Evolutionary conservation across 2,329 filamentous ascomycete genomes (phyloP).

Genomic region (Aspergillus pseudoviridinutans): DNA sequence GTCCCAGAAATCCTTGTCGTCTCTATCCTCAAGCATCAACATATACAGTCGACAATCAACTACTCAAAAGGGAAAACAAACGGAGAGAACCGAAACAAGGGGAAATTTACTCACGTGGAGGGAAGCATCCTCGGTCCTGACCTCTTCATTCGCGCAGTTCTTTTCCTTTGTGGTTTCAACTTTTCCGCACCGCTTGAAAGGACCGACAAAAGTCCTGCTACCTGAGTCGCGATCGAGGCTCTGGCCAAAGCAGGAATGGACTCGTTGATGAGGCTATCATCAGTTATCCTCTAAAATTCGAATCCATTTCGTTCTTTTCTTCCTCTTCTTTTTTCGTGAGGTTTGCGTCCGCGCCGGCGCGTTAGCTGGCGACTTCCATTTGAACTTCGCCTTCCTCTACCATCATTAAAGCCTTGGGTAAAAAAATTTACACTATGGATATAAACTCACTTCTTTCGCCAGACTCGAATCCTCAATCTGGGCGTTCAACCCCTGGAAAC

Average conservation of each 20-base stretch:
- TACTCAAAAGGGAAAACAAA: background rate
- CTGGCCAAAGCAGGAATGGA: conserved; percentile 33
- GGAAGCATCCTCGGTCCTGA: background rate
- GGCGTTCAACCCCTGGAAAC: conserved; percentile 29
- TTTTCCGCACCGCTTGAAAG: background rate
- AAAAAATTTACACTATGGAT: conserved; percentile 34
- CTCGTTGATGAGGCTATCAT: conserved; percentile 29
- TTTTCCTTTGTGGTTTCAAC: background rate
- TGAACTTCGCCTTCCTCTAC: conserved; percentile 1
- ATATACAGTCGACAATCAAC: background rate
- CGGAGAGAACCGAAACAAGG: background rate
- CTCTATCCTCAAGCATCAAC: background rate
- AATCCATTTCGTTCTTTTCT: conserved; percentile 3
- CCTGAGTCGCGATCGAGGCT: conserved; percentile 20
- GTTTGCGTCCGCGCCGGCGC: conserved; percentile 10
- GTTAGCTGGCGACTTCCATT: conserved; percentile 1
- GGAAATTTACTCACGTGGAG: background rate
- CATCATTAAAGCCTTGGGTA: background rate
- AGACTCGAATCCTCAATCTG: conserved; percentile 37
- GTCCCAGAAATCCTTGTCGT: background rate
- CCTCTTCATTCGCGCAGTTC: background rate
- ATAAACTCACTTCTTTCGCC: conserved; percentile 46
- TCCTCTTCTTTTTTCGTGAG: conserved; percentile 1
- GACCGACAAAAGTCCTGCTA: conserved; percentile 1
- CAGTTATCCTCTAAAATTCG: conserved; percentile 23